Base-by-base conservation (phyloP, 148 eudicot genomes). In the Amaranthus cruentus region DNA sequence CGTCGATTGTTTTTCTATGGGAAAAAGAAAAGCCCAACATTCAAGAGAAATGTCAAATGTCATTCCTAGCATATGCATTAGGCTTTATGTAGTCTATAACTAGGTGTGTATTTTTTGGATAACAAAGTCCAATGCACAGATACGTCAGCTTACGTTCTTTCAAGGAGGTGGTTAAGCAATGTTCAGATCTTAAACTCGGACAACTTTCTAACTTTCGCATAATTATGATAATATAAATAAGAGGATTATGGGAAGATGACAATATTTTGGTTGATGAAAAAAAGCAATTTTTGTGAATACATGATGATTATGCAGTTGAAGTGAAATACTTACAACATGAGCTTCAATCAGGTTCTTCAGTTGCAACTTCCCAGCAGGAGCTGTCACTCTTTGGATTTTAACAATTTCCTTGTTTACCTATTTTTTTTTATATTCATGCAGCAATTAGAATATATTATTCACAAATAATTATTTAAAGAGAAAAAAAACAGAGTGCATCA, bases 371-470 rank as follows among this genome's bases (percentile, higher is more conserved):
- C 99, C 97, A 13, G 92, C 99, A 9, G 94, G 94, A 66, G 99
- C 97, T 77, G 86, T 88, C 84, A 95, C 97, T 87, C 99, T 92
- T 86, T 95, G 99, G 77, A 92, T 83, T 83, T 95, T 95, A 75
- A 92, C 99, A 10, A 95, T 95, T 80, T 95, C 99, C 85, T 92
- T 91, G 86, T 95, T 95, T 73, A 95, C 90, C 99, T 95, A 80
- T 67, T 75, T 69, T 28, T 18, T 18, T 28, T 0, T 44, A 64
- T 50, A 47, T 28, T 47, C 66, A 67, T 28, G n/a, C 55, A 71
- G 71, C 53, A 48, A 38, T 38, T 53, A 62, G 28, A 66, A 28
- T 42, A 53, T 18, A 66, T 55, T 43, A 13, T 55, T 57, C 55
- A 14, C 57, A 48, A 14, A 46, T 9, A 6, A 43, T 6, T 9